phyloP scores from a whole-genome alignment of 768 basidiomycete genomes.

The Psilocybe cyanescens region DNA sequence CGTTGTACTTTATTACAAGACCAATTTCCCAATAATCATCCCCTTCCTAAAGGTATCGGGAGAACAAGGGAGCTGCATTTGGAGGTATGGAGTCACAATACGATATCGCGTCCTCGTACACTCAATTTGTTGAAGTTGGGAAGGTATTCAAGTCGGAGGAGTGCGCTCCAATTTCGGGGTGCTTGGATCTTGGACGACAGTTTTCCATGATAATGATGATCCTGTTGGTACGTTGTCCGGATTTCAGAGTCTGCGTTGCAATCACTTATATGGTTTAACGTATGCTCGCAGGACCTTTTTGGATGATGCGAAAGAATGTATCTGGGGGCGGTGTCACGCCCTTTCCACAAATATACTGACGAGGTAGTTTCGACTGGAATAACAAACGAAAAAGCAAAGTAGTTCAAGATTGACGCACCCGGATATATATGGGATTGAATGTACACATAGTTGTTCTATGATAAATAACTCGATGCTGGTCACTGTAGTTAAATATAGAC shows the following conservation, averaged over 20 bases:
- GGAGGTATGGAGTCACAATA: conserved; percentile 47
- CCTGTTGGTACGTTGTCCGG: conserved; percentile 41
- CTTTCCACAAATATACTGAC: background rate
- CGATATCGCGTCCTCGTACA: background rate
- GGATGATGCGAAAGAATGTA: background rate
- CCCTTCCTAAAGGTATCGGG: conserved; percentile 47
- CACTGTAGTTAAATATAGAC: no score
- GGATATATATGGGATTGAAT: no score
- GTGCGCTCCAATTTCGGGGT: conserved; percentile 63
- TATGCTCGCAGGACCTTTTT: background rate
- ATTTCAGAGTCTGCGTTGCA: background rate
- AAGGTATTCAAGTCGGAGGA: conserved; percentile 64
- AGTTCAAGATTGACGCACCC: no score
- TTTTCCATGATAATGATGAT: conserved; percentile 47
- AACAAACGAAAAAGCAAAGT: no score
- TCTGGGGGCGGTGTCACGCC: background rate
- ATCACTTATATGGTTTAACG: no score
- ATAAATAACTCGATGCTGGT: no score
- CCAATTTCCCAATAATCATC: background rate
- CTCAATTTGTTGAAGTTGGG: conserved; percentile 44
- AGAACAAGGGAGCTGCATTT: conserved; percentile 53
- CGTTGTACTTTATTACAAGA: conserved; percentile 25
- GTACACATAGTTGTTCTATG: no score
- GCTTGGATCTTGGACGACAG: conserved; percentile 54
- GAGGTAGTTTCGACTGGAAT: background rate